phyloP scores from a whole-genome alignment of 768 basidiomycete genomes.

The Serendipita vermifera region DNA sequence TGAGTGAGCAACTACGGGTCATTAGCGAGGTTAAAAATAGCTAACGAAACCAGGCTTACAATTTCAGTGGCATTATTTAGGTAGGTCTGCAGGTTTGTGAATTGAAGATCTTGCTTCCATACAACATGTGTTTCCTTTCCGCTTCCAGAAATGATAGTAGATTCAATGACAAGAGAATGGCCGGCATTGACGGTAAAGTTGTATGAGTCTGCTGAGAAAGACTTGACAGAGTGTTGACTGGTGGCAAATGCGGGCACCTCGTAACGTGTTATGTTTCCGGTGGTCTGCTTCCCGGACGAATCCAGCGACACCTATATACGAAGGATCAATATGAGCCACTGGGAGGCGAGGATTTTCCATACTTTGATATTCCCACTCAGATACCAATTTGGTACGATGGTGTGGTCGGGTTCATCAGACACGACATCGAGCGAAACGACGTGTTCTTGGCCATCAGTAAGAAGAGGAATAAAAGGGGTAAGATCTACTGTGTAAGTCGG shows the following conservation, averaged over 20 bases:
- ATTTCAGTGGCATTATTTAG: constrained; percentile 36
- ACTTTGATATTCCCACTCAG: constrained; percentile 53
- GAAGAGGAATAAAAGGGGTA: constrained; percentile 60
- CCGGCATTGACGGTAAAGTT: constrained; percentile 50
- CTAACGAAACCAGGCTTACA: not conserved
- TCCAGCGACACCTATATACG: constrained; percentile 41
- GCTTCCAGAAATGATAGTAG: constrained; percentile 48
- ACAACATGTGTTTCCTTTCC: constrained; percentile 42
- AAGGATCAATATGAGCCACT: not conserved
- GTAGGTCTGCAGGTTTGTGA: constrained; percentile 51
- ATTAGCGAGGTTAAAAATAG: not conserved
- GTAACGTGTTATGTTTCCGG: constrained; percentile 51
- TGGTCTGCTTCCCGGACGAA: constrained; percentile 48
- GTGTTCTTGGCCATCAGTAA: constrained; percentile 57
- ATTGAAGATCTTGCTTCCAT: constrained; percentile 49
- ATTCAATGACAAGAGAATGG: constrained; percentile 45
- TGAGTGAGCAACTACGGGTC: constrained; percentile 37
- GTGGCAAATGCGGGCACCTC: constrained; percentile 44
- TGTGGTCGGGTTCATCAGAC: constrained; percentile 52
- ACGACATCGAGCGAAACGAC: constrained; percentile 59
- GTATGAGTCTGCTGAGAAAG: constrained; percentile 33
- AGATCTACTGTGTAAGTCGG: constrained; percentile 69
- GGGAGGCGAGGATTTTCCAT: not conserved
- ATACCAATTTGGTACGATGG: constrained; percentile 59
- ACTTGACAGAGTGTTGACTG: constrained; percentile 35